Evolutionary conservation across 371 early-diverging fungal genomes (phyloP), one percentile per base, ranked within the genome.

Genomic region (Rhizopus delemar): DNA sequence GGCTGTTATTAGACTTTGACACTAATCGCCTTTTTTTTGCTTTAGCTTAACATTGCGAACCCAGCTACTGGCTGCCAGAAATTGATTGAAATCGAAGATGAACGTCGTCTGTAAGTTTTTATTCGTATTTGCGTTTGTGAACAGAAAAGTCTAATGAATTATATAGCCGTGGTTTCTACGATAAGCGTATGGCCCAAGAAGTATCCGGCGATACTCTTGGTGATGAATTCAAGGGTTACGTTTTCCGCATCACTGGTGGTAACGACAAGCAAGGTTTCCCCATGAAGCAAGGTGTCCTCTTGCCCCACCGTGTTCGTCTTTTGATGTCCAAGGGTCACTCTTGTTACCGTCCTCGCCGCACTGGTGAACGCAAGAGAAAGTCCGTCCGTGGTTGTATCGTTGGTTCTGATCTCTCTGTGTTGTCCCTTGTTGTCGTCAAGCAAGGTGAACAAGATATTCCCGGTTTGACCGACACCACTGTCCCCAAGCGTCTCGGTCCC

Each of bases 261-360:
- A 95, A 97, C 88, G 99, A 99, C 89, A 96, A 96, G 87, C 98
- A 99, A 89, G 99, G 99, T 81, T 92, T 92, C 90, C 93, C 93
- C 74, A 92, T 92, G 93, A 97, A 95, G 91, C 94, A 95, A 84
- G 97, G 96, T 88, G 92, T 99, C 60, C 87, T 96, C 65, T 84
- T 91, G 62, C 88, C 89, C 59, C 85, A 90, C 79, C 95, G 99
- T 91, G 94, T 96, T 66, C 90, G 96, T 66, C 91, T 98, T 69
- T 83, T 91, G 69, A 89, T 99, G 71, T 87, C 89, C 70, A 91
- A 96, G 86, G 99, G 99, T 65, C 97, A 98, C 93, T 95, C 94
- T 67, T 99, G 99, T 89, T 99, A 95, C 90, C 93, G 98, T 76
- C 92, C 94, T 66, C 95, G 97, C 75, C 92, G 97, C 72, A 88